Evolutionary conservation across 257 asterid genomes (phyloP).

Genomic region (Anisodus acutangulus): DNA sequence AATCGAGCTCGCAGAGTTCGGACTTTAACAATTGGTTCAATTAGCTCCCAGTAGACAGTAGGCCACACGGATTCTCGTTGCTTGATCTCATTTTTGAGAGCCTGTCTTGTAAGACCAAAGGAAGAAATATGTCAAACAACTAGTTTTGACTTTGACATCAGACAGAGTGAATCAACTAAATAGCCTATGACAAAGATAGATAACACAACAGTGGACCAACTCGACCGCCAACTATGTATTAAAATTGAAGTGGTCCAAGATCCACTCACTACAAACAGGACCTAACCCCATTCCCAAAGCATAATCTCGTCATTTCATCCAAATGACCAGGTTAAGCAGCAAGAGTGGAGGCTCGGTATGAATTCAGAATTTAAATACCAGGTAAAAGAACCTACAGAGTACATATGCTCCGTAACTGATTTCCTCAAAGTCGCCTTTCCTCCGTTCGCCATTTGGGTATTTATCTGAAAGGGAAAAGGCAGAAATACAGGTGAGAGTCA

Average conservation of each 20-base stretch:
- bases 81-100: conserved; percentile 94
- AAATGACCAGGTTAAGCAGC: neutral
- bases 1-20: conserved; percentile 93
- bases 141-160: conserved; percentile 29
- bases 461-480: conserved; percentile 60
- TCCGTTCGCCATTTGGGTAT: conserved; percentile 78
- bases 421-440: conserved; percentile 78
- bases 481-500: neutral
- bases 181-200: neutral
- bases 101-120: conserved; percentile 54
- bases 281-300: conserved; percentile 13
- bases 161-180: neutral
- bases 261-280: conserved; percentile 5
- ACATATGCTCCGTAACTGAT: conserved; percentile 83
- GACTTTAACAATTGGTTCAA: conserved; percentile 73
- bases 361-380: neutral
- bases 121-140: conserved; percentile 30
- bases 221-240: neutral
- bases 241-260: neutral
- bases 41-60: conserved; percentile 77
- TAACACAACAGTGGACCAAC: neutral
- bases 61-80: conserved; percentile 79
- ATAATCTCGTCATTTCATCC: neutral
- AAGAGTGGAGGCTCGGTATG: neutral
- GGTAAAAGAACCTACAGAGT: conserved; percentile 70